phyloP scores from a whole-genome alignment of 1,139 yeast genomes.

The Suhomyces yuchorum region DNA sequence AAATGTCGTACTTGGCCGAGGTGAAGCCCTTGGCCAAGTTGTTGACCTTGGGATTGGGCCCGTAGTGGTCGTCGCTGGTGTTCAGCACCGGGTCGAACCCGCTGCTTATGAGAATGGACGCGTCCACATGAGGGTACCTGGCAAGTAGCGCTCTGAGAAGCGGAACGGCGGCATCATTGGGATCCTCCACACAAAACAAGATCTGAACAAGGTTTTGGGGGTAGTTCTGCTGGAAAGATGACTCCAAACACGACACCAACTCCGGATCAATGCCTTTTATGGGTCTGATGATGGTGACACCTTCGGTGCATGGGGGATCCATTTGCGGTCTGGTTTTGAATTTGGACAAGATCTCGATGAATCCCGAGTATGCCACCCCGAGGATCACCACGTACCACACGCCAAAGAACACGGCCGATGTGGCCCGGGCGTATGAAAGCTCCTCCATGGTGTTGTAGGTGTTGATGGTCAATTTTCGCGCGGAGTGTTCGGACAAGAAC shows the following conservation, averaged over 20 bases:
- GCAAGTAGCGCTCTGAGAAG: constrained; percentile 52
- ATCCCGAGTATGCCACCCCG: constrained; percentile 48
- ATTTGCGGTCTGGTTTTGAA: constrained; percentile 32
- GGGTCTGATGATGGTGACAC: constrained; percentile 82
- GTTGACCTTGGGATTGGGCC: constrained; percentile 90
- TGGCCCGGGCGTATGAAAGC: constrained; percentile 12
- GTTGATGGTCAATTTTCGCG: constrained; percentile 6
- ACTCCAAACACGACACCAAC: constrained; percentile 64
- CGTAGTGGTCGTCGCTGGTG: constrained; percentile 51
- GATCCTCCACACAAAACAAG: constrained; percentile 71
- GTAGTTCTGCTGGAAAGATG: constrained; percentile 70
- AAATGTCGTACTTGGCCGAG: constrained; percentile 65
- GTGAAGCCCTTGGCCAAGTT: constrained; percentile 78
- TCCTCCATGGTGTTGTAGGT: constrained; percentile 1
- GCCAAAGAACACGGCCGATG: constrained; percentile 24
- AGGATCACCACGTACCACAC: constrained; percentile 51
- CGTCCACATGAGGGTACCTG: constrained; percentile 59
- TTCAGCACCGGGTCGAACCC: constrained; percentile 8
- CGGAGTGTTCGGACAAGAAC: not conserved
- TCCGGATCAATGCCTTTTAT: constrained; percentile 84
- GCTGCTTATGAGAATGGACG: constrained; percentile 54
- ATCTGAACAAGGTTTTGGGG: constrained; percentile 63
- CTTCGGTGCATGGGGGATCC: constrained; percentile 62
- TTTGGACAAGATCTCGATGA: constrained; percentile 43
- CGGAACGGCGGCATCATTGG: constrained; percentile 64